Base-by-base conservation (phyloP, 2,329 filamentous ascomycete species). In the Tolypocladium sp. region DNA sequence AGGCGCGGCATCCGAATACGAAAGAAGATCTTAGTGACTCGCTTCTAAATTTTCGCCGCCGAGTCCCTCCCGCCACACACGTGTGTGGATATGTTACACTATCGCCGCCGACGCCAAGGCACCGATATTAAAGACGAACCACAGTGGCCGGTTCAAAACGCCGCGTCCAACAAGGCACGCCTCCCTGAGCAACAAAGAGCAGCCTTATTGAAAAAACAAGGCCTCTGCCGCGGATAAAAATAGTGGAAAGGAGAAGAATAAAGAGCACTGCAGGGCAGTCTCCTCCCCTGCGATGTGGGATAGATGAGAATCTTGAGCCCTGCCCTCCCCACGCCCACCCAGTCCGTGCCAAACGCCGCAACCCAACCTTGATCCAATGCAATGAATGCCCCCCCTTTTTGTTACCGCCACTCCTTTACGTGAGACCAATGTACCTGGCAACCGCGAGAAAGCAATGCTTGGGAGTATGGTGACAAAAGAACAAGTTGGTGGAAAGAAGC, bases 271-370 rank as follows among this genome's bases (percentile, higher is more conserved):
- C 49, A 27, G 20, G 27, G 49, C 49, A 13, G 49, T 15, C 10
- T 35, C 10, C 30, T n/a, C 20, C 49, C 30, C 12, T 13, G 49
- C 49, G 17, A 52, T 17, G 49, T 2, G 49, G 49, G 9, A 35
- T 3, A 37, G 8, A 15, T 53, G 30, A 8, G 20, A n/a, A 37
- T 22, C 49, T n/a, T 22, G 30, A 53, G 30, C 49, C 30, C 30
- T 15, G 30, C n/a, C 46, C 46, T n/a, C 44, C 44, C 27, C 30
- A n/a, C 13, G 27, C 13, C 52, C 13, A 20, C 33, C 33, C 22
- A 17, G 25, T 30, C 37, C n/a, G 35, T 25, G 35, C 61, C 52
- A 52, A 62, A 62, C 58, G 60, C 58, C 60, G 51, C 60, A 57
- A 52, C 51, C 52, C 46, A 20, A 57, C 25, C 42, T 10, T 22